Evolutionary conservation across 306 rosid genomes (phyloP), one percentile per base, ranked within the genome.

Genomic region (Herpetospermum pedunculosum): DNA sequence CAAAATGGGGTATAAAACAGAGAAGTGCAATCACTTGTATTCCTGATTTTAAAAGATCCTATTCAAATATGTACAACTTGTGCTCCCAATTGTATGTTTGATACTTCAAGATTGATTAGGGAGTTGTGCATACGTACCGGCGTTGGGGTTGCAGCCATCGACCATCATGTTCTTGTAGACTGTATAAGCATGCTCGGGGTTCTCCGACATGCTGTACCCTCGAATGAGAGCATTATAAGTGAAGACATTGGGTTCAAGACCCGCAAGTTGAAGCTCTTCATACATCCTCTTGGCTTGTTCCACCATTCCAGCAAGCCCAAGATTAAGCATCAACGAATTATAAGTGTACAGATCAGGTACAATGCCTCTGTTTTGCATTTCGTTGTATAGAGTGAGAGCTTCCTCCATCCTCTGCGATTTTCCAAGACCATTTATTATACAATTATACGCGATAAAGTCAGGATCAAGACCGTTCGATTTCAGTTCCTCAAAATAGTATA

Each of bases 151-250:
- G 83, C 94, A 89, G n/a, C 98, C 98, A 28, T 76, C 90, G 15
- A 87, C 86, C 94, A 93, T 85, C 98, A 93, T 93, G 82, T 87
- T 91, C 87, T 85, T 79, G 85, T 84, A 91, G 72, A 91, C 79
- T 29, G 92, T 81, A 75, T 87, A 93, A 23, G 98, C 98, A 50
- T 78, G 84, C 46, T 93, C 94, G 73, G 84, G 81, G 60, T 86
- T 80, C 49, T 87, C 98, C 0, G 96, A 87, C 72, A 76, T 38
- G 77, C 96, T 77, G 60, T 94, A 86, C 60, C 88, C 95, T 62
- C 96, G 87, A 80, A 94, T 94, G 71, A 94, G 98, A 70, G 97
- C 98, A 78, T 94, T 94, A 79, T 89, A 89, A 23, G 97, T 94
- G 85, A 88, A 91, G 79, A 91, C 97, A 55, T 92, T 86, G 5